phyloP scores from a whole-genome alignment of 1,139 yeast genomes.

The Pneumocystis carinii region DNA sequence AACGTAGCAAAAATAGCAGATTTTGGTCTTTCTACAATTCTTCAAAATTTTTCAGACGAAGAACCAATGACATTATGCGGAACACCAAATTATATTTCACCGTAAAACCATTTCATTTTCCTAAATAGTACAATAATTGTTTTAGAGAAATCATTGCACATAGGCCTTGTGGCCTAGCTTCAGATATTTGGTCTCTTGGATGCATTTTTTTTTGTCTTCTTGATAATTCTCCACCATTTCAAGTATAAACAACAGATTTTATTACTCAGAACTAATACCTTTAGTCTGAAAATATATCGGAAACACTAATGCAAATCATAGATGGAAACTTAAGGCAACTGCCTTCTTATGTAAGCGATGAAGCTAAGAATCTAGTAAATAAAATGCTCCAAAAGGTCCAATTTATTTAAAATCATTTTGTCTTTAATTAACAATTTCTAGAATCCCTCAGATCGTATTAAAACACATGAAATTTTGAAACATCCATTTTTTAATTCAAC shows the following conservation, averaged over 20 bases:
- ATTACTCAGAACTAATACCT: not conserved
- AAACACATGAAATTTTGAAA: constrained; percentile 8
- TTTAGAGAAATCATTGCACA: constrained; percentile 1
- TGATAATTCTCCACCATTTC: not conserved
- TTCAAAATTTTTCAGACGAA: not conserved
- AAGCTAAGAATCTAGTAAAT: constrained; percentile 7
- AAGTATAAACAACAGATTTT: not conserved
- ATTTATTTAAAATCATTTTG: not conserved
- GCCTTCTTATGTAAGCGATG: constrained; percentile 7
- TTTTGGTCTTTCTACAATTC: constrained; percentile 9
- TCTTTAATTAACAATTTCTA: not conserved
- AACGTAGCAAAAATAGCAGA: constrained; percentile 8
- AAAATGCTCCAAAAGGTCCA: constrained; percentile 6
- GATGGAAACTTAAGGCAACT: constrained; percentile 8
- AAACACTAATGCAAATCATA: constrained; percentile 6
- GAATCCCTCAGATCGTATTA: constrained; percentile 7
- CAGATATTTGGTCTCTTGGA: constrained; percentile 2
- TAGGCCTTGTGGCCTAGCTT: not conserved
- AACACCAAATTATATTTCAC: constrained; percentile 3
- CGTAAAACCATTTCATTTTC: not conserved
- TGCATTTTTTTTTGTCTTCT: constrained; percentile 1
- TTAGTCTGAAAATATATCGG: constrained; percentile 7
- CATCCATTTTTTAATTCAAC: constrained; percentile 8
- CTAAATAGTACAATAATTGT: not conserved
- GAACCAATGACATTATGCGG: constrained; percentile 6